Base-by-base conservation (phyloP, 306 rosid genomes). In the Cucurbita moschata region DNA sequence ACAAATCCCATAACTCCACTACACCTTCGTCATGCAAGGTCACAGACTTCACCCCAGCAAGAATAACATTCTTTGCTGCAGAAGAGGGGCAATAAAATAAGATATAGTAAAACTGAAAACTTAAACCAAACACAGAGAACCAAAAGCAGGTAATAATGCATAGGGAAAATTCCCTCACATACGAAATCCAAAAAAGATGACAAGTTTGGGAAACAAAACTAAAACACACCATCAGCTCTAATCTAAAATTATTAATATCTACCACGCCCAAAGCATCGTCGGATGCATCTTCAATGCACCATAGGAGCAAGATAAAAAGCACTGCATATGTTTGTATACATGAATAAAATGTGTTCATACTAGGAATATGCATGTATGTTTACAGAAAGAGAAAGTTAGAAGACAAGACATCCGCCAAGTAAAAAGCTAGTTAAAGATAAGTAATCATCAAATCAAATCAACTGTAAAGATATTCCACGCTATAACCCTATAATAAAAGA, bases 21-120 rank as follows among this genome's bases (percentile, higher is more conserved):
- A 46, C 78, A 76, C 89, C 91, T 74, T 91, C 97, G 78, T 91
- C 97, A 35, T 91, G 97, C 85, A 91, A 83, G 57, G 91, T 89
- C 87, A 91, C 92, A 58, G 97, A 87, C 79, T 88, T 91, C 67
- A 91, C 96, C 50, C 97, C 97, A 66, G 97, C 96, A 81, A 90
- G 95, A 77, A 94, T 84, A 75, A 90, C 96, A 79, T 94, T 90
- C 85, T 94, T 94, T 0, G 97, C 98, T 94, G 94, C 89, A 87
- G 21, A 63, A 80, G 56, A 74, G 13, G 7, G 7, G 43, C 21
- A 14, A 72, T 13, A 55, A n/a, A 70, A 21, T 63, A 71, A 57
- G 71, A 74, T 37, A 23, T 64, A 40, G 15, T 76, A 80, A 75
- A 70, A 77, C 72, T 50, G 21, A 47, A 47, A 47, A 47, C 35